Evolutionary conservation across 2,329 filamentous ascomycete genomes (phyloP), one percentile per base, ranked within the genome.

Genomic region (Pseudocercospora macadamiae): DNA sequence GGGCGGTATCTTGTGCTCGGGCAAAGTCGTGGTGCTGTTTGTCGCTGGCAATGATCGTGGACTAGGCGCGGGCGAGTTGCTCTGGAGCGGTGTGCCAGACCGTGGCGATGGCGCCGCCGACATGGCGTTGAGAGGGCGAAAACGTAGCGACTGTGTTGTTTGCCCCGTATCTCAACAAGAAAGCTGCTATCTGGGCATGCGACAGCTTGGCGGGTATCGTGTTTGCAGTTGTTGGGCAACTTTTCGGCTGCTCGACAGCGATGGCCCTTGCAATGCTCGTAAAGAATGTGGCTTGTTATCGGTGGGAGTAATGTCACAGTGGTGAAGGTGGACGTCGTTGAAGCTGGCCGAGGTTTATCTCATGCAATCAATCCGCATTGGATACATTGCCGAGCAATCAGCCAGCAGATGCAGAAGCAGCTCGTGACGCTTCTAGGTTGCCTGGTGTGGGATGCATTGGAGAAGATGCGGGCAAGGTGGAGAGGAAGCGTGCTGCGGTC

Each of bases 1-100:
- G 44, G 57, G 52, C 25, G 69, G 62, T 39, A 68, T 64, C 19
- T 63, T 63, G 55, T 68, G 68, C 51, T 70, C 68, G 49, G 68
- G 64, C 12, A 69, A 62, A 18, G 49, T 45, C 21, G 57, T 59
- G 6, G 59, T 54, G 26, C 54, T 58, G 44, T 55, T 51, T 23
- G 52, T 32, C 23, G 51, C 39, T 36, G 55, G 57, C 49, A 53
- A 36, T 16, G 57, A 54, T 48, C 45, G 61, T 18, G 60, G 67
- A 47, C 51, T 63, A 37, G 61, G 62, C 19, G 56, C 57, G 32
- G 51, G 54, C 18, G 53, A 52, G n/a, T 34, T 56, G 18, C 51
- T 10, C 19, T 54, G 53, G 26, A 60, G 51, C 4, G 61, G 63
- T 18, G 63, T 65, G 54, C 63, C 61, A 19, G 63, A 63, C 12